Evolutionary conservation across 208 protist genomes (phyloP), one percentile per base, ranked within the genome.

Genomic region (Crithidia mellificae): DNA sequence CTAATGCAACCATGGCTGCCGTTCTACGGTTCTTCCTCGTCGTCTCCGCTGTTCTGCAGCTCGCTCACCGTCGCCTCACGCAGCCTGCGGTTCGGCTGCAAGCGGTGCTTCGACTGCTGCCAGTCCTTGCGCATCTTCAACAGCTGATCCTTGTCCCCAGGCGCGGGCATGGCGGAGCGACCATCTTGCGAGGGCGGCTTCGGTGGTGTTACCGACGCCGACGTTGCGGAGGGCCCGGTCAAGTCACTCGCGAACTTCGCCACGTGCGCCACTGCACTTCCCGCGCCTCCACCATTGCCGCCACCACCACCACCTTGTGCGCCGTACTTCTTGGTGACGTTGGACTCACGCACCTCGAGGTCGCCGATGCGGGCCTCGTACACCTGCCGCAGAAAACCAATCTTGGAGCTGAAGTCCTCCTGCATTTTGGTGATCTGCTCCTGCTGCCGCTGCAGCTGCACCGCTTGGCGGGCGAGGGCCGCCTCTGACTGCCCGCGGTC

Each of bases 351-450:
- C 50, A 87, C 68, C 72, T 97, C 92, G 39, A 97, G 55, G 53
- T 95, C 90, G n/a, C 83, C 63, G 58, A 97, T 97, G 56, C 92
- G 85, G 11, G 89, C 87, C 79, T 97, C 92, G 82, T 97, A 97
- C 6, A 95, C 85, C 66, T 97, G 89, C 0, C 92, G 81, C 38
- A 97, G 68, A 39, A 97, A 96, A 15, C 76, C 83, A 25, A 96
- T 72, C 65, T 93, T 93, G 22, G 87, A 81, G 25, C 87, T 77
- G 63, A 94, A 97, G 57, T 97, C 92, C 20, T 91, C 83, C 50
- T 85, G 83, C 50, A 94, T 78, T 54, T 78, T 86, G 6, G 85
- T 67, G 19, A 91, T 78, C 51, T 89, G 81, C 61, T 92, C 83
- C 52, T 94, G 83, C 72, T 90, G 72, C 14, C 79, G 74, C 47